A percentile compares a stretch with the other conserved stretches of the same genome.
These are phyloP conservation scores for Fusarium concolor DNA, from an alignment of 2,329 filamentous ascomycete species.

Conservation along the genomic window DNA sequence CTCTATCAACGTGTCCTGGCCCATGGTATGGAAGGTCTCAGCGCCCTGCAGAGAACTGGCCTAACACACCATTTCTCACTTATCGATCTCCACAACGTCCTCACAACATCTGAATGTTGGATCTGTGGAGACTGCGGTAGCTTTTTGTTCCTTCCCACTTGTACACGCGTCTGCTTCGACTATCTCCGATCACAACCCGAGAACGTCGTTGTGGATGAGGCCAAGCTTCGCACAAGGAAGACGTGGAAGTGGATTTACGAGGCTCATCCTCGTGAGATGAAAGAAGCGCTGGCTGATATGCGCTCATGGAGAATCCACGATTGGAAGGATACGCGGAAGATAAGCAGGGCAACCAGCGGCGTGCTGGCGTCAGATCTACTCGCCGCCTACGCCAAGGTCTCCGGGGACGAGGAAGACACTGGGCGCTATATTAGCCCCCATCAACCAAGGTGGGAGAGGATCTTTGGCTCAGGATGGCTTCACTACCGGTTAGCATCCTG, in stretches of 20 bases:
- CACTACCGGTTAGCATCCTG: not conserved
- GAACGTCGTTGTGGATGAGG: not conserved
- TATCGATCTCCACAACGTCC: too few species aligned
- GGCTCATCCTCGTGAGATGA: fast-evolving
- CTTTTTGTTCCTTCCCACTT: too few species aligned
- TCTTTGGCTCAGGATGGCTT: not conserved
- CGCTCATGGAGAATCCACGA: not conserved
- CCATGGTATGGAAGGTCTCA: too few species aligned
- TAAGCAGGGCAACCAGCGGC: not conserved
- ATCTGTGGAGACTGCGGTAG: too few species aligned
- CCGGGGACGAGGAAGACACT: fast-evolving
- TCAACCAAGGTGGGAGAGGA: too few species aligned
- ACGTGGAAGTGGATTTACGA: fast-evolving
- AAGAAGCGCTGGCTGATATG: fast-evolving
- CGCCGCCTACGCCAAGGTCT: fast-evolving
- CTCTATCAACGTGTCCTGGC: too few species aligned
- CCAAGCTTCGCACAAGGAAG: fast-evolving
- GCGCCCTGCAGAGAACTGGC: too few species aligned
- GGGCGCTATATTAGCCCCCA: too few species aligned
- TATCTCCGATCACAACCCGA: not conserved
- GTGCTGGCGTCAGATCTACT: not conserved
- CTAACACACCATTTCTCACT: too few species aligned
- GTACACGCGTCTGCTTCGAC: not conserved
- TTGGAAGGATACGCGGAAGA: not conserved
- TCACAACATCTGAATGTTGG: too few species aligned